phyloP scores from a whole-genome alignment of 1,284 basidiomycete species.

The Termitomyces sp. region DNA sequence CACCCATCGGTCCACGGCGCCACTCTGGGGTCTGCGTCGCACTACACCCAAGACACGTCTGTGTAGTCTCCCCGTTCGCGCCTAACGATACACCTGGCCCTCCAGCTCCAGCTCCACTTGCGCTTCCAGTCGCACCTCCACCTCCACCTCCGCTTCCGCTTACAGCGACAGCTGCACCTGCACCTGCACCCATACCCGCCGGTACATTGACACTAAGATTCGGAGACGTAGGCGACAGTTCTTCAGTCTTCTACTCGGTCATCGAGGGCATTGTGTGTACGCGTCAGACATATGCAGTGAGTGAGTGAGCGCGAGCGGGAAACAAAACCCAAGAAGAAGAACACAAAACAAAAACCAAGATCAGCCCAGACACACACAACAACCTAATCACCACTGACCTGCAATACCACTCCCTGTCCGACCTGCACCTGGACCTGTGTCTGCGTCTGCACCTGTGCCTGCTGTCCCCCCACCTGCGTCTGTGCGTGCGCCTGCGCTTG shows the following conservation, averaged over 20 bases:
- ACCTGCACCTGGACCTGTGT: background rate
- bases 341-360: background rate
- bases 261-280: background rate
- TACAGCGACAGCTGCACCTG: too few relatives aligned
- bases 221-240: background rate
- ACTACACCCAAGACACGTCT: constrained; percentile 71
- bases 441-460: background rate
- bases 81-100: background rate
- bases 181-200: background rate
- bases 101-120: background rate
- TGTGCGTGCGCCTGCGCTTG: background rate
- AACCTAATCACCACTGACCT: background rate
- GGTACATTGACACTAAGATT: background rate
- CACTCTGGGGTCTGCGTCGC: constrained; percentile 84
- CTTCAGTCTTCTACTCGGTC: background rate
- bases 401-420: too few relatives aligned
- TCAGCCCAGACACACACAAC: background rate
- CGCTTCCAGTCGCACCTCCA: background rate
- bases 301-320: too few relatives aligned
- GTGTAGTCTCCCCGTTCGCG: constrained; percentile 32
- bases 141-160: background rate
- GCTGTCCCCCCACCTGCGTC: background rate
- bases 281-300: too few relatives aligned
- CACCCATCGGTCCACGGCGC: constrained; percentile 75
- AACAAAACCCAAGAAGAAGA: background rate